These are phyloP conservation scores for Colletotrichum orbiculare DNA, from an alignment of 2,329 filamentous ascomycete genomes.

Conservation along the genomic window DNA sequence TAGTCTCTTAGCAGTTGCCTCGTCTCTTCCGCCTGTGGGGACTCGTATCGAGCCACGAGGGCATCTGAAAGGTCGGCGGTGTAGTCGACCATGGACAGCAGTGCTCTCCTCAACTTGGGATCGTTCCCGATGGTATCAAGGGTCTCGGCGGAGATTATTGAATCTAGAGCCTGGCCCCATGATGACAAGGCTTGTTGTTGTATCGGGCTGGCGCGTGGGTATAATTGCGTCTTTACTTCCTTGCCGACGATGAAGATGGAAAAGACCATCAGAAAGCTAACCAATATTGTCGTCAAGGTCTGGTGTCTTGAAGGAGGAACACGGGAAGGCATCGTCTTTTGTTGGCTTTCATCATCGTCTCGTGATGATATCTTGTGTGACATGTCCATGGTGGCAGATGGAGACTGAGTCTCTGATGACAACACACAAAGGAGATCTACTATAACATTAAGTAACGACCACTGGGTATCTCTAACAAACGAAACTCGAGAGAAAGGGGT, in stretches of 20 bases:
- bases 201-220: background rate
- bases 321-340: background rate
- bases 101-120: slow-evolving; percentile 23
- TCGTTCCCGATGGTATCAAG: slow-evolving; percentile 32
- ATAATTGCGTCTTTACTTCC: slow-evolving; percentile 21
- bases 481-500: background rate
- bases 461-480: slow-evolving; percentile 8
- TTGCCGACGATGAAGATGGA: slow-evolving; percentile 33
- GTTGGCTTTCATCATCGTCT: background rate
- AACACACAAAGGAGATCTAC: background rate
- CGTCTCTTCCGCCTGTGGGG: slow-evolving; percentile 27
- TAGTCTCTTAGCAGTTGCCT: slow-evolving; percentile 29
- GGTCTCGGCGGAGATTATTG: slow-evolving; percentile 31
- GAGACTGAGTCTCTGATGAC: background rate
- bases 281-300: slow-evolving; percentile 12
- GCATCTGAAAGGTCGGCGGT: slow-evolving; percentile 31
- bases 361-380: slow-evolving; percentile 14
- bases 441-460: slow-evolving; percentile 9
- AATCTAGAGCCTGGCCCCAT: slow-evolving; percentile 34
- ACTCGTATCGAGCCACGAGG: slow-evolving; percentile 25
- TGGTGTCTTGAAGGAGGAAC: background rate
- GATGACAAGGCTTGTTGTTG: slow-evolving; percentile 1
- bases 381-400: slow-evolving; percentile 14
- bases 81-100: slow-evolving; percentile 36
- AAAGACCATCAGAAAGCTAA: slow-evolving; percentile 28